These are phyloP conservation scores for Paramarasmius palmivorus DNA, from an alignment of 1,284 basidiomycete species.

Conservation along the genomic window DNA sequence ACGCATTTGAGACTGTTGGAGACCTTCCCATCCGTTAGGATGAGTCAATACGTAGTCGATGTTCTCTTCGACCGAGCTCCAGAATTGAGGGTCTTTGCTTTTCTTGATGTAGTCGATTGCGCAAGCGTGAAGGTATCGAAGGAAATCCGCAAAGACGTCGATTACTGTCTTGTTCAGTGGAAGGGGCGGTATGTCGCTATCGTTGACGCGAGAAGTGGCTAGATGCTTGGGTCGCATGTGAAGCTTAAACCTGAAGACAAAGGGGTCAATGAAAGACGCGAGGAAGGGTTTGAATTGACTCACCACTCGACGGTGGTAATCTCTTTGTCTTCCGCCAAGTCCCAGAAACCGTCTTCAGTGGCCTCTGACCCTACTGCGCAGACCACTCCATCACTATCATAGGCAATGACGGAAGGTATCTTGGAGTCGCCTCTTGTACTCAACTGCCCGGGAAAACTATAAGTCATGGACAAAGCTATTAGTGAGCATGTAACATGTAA, in stretches of 20 bases:
- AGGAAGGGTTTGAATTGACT: background rate
- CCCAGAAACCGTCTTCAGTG: slow-evolving; percentile 37
- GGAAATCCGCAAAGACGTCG: slow-evolving; percentile 42
- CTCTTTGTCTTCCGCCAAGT: slow-evolving; percentile 46
- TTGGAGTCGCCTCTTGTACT: slow-evolving; percentile 53
- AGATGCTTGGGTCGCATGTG: slow-evolving; percentile 13
- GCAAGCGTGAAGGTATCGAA: slow-evolving; percentile 40
- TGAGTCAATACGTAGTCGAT: slow-evolving; percentile 30
- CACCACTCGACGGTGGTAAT: background rate
- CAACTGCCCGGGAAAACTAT: slow-evolving; percentile 54
- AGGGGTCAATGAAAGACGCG: background rate
- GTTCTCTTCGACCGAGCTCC: slow-evolving; percentile 33
- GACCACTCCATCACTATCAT: slow-evolving; percentile 42
- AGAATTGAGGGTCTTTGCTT: slow-evolving; percentile 28
- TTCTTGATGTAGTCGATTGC: slow-evolving; percentile 37
- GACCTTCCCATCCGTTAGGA: slow-evolving; percentile 27
- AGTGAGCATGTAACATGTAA: too few relatives aligned
- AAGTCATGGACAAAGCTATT: background rate
- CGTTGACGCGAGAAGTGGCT: slow-evolving; percentile 16
- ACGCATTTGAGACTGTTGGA: slow-evolving; percentile 20
- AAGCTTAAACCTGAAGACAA: slow-evolving; percentile 5
- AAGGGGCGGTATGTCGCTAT: slow-evolving; percentile 31
- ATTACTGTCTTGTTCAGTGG: slow-evolving; percentile 33
- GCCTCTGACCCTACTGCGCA: slow-evolving; percentile 53
- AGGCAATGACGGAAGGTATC: slow-evolving; percentile 57